Evolutionary conservation across 2,329 filamentous ascomycete genomes (phyloP), one percentile per base, ranked within the genome.

Genomic region (Cercospora citrullina): DNA sequence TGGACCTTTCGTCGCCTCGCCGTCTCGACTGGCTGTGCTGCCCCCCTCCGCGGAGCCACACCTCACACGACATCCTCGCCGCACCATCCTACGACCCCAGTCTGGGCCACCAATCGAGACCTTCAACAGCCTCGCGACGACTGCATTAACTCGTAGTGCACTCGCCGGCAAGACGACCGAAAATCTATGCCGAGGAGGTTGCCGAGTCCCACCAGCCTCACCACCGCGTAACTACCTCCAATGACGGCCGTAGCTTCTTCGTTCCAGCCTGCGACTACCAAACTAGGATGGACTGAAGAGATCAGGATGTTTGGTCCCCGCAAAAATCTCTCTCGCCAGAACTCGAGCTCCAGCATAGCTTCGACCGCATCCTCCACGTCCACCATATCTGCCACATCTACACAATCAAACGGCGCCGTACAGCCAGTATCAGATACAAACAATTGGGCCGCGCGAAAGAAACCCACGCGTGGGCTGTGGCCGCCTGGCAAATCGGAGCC

Each of bases 321-420:
- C 75, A 97, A 97, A 83, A 89, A 87, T 77, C 86, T 93, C 69
- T 92, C 94, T 79, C 89, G 94, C 79, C 90, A 90, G 77, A 96
- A 93, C 84, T 98, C 94, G 39, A 95, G 93, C 67, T 96, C 93
- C 4, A 97, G 94, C 57, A 85, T 96, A 71, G 82, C 84, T 65
- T 89, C 87, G 23, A 82, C 81, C 65, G 88, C 88, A 60, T 87
- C 83, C 48, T 88, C 90, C 2, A 91, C 90, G 59, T 88, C 90
- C 2, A 91, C 90, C 64, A 83, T 91, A 70, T 86, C 87, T 45
- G 86, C 87, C 63, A 64, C 69, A 76, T 84, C 86, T 60, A 84
- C 86, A 28, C 87, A 87, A 75, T 77, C 86, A 72, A 86, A 83
- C 64, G 75, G 79, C 82, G 66, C 80, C 51, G 81, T 81, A 51